These are phyloP conservation scores for Talaromyces islandicus DNA, from an alignment of 2,329 filamentous ascomycete species.

Conservation along the genomic window DNA sequence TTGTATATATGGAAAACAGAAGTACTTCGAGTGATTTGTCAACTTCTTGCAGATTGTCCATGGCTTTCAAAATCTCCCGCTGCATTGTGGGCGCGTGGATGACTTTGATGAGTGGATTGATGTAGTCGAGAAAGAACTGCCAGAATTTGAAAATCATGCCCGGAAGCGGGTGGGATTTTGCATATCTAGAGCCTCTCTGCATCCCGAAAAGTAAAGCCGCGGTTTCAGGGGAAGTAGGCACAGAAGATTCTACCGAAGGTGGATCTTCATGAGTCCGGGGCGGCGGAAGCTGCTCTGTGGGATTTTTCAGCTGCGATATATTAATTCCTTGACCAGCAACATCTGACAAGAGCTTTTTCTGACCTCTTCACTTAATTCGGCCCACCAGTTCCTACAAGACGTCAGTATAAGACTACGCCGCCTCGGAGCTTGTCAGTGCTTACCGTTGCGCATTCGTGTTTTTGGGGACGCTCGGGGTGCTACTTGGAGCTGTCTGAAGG, in stretches of 20 bases:
- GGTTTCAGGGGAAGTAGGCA: background rate
- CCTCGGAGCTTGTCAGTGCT: background rate
- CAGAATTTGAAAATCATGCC: constrained; percentile 20
- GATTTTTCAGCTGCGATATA: background rate
- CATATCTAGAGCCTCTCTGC: constrained; percentile 26
- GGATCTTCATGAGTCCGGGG: background rate
- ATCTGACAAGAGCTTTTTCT: background rate
- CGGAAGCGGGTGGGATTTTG: constrained; percentile 34
- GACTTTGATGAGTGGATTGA: constrained; percentile 68
- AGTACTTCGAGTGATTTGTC: constrained; percentile 49
- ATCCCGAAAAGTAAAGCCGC: background rate
- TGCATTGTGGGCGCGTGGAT: constrained; percentile 56
- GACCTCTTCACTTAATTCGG: constrained; percentile 3
- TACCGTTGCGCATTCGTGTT: background rate
- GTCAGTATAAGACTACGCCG: background rate
- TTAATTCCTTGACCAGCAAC: background rate
- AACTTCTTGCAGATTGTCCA: constrained; percentile 13
- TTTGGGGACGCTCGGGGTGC: background rate
- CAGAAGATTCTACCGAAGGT: background rate
- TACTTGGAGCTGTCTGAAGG: background rate
- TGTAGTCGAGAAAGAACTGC: constrained; percentile 21
- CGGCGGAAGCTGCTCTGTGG: background rate
- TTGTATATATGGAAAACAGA: constrained; percentile 62
- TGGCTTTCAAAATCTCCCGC: constrained; percentile 20
- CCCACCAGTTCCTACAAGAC: constrained; percentile 2